Evolutionary conservation across 768 basidiomycete species (phyloP), one percentile per base, ranked within the genome.

Genomic region (Amanita rubescens): DNA sequence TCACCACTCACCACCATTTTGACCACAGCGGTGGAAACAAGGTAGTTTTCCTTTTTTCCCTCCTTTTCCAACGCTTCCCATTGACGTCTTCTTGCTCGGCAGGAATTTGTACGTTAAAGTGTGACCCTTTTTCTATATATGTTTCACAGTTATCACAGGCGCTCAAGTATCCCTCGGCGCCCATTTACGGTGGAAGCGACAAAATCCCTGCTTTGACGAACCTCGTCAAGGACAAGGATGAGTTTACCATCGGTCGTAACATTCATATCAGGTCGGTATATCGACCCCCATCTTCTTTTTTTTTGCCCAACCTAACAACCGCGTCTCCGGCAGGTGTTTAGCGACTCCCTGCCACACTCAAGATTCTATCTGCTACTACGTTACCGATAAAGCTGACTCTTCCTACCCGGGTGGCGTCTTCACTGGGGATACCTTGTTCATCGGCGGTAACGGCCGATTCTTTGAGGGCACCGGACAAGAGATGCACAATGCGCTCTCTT

Each of bases 291-390:
- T 61, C 51, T 60, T 39, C 54, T 53, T 44, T 43, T 9, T 11
- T 34, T 51, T 30, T 30, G 27, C 27, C 27, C 3, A 8, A 25
- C 32, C 30, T 46, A 39, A 25, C n/a, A n/a, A n/a, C n/a, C n/a
- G n/a, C 30, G 20, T 44, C 25, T 43, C 12, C 56, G 27, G 27
- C 27, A 89, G 90, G 66, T 90, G 87, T 67, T 70, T 93, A 20
- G 85, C 89, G 22, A 94, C 90, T 1, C 90, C 93, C 1, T 94
- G 93, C 69, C 95, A 97, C 67, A 98, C 95, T 3, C 89, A 90
- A 65, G 95, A 97, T 69, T 96, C 94, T 14, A 94, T 95, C 60
- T 96, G 90, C 74, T 98, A 84, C 74, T 78, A 87, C 65, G 78
- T 84, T 51, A 90, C 86, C 30, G 71, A 76, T 54, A 66, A 73